Conservation (phyloP, 1,284 basidiomycete genomes). For the Prillingera fragicola region DNA sequence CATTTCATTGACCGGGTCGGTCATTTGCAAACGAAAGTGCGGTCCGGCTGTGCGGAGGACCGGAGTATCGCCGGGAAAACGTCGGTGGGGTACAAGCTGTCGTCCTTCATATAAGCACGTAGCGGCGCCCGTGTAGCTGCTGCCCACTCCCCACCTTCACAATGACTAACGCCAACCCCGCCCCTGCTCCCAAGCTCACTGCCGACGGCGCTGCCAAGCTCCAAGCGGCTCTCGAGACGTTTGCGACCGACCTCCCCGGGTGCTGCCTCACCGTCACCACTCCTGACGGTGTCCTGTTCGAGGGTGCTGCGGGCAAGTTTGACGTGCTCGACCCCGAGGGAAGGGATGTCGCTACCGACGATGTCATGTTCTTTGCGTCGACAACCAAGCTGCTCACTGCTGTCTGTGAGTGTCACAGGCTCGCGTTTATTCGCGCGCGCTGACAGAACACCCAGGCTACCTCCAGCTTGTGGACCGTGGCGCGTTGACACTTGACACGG, state of each 20-base stretch:
- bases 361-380: constrained; percentile 33
- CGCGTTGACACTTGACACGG: constrained; percentile 22
- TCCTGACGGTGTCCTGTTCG: constrained; percentile 18
- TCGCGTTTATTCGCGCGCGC: not conserved
- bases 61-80: too few species aligned
- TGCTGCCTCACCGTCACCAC: constrained; percentile 19
- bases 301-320: constrained; percentile 19
- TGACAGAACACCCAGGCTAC: constrained; percentile 11
- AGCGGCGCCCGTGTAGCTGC: too few species aligned
- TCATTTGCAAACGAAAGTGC: too few species aligned
- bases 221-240: constrained; percentile 16
- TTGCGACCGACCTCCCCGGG: constrained; percentile 14
- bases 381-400: constrained; percentile 37
- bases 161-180: too few species aligned
- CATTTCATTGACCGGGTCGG: too few species aligned
- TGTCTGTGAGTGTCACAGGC: constrained; percentile 17
- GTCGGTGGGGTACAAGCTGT: too few species aligned
- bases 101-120: too few species aligned
- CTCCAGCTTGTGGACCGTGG: constrained; percentile 33
- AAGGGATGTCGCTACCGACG: constrained; percentile 5
- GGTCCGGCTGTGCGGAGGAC: too few species aligned
- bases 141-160: too few species aligned
- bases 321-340: constrained; percentile 17
- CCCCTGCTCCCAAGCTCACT: constrained; percentile 7
- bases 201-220: constrained; percentile 7